Conservation (phyloP, 805 yeast genomes). For the Kuraishia borneana region DNA sequence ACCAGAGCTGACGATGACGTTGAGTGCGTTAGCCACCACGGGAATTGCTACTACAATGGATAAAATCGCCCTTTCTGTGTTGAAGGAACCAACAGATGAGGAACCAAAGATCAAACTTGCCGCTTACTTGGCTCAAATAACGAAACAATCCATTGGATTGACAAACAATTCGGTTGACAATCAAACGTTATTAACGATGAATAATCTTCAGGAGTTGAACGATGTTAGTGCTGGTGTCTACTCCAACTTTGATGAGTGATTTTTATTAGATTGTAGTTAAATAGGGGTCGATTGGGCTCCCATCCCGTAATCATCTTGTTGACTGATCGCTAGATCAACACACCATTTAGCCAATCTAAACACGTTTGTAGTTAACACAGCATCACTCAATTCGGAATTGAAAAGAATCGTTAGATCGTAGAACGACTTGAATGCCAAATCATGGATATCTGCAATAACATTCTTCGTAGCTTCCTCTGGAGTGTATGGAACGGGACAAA, state of each 20-base stretch:
- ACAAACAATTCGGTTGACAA: constrained; percentile 19
- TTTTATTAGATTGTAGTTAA: neutral
- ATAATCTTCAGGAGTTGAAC: constrained; percentile 53
- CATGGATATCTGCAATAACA: constrained; percentile 45
- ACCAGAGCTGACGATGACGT: constrained; percentile 17
- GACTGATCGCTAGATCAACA: constrained; percentile 50
- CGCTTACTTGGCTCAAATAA: constrained; percentile 53
- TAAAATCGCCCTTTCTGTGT: constrained; percentile 20
- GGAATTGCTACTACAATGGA: constrained; percentile 37
- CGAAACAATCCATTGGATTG: constrained; percentile 43
- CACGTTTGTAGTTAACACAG: constrained; percentile 50
- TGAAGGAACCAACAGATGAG: constrained; percentile 5
- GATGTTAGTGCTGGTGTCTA: constrained; percentile 87
- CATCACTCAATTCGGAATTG: constrained; percentile 52
- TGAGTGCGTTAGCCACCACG: constrained; percentile 25
- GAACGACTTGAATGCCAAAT: constrained; percentile 52
- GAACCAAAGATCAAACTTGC: constrained; percentile 41
- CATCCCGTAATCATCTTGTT: constrained; percentile 23
- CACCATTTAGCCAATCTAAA: constrained; percentile 65
- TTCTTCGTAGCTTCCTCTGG: constrained; percentile 19
- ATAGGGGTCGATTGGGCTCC: neutral
- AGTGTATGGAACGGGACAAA: constrained; percentile 16
- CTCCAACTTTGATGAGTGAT: constrained; percentile 46
- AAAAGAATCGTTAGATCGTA: constrained; percentile 54
- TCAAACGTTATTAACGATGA: constrained; percentile 25